Evolutionary conservation across 768 basidiomycete species (phyloP).

Genomic region (Rhizopogon vesiculosus): DNA sequence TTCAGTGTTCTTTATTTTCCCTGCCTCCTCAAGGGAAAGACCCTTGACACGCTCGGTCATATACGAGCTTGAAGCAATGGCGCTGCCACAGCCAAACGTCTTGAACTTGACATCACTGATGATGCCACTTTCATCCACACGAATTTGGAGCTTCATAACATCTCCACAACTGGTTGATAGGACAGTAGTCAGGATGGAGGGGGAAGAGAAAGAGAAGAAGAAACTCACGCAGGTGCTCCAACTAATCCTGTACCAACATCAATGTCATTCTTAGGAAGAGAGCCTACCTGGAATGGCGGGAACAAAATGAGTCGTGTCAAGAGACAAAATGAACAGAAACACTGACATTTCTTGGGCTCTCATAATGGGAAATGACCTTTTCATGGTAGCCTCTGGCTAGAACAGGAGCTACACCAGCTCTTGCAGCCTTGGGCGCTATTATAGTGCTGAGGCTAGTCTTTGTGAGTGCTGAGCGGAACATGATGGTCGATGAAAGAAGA

Average conservation of each 20-base stretch:
- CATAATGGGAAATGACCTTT: conserved; percentile 97
- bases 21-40: conserved; percentile 88
- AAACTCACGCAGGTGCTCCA: conserved; percentile 88
- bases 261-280: conserved; percentile 84
- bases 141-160: conserved; percentile 99
- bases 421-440: conserved; percentile 38
- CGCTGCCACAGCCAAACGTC: conserved; percentile 98
- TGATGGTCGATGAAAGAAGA: conserved; percentile 36
- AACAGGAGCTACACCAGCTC: conserved; percentile 41
- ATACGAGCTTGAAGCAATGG: conserved; percentile 96
- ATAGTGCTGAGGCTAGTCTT: conserved; percentile 42
- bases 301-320: conserved; percentile 56
- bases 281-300: conserved; percentile 70
- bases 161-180: conserved; percentile 73
- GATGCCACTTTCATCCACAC: conserved; percentile 90
- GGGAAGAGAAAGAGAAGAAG: background rate
- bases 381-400: conserved; percentile 81
- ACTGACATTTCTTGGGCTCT: conserved; percentile 93
- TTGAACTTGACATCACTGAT: conserved; percentile 99
- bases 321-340: conserved; percentile 25
- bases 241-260: conserved; percentile 98
- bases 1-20: conserved; percentile 97
- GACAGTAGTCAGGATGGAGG: conserved; percentile 11
- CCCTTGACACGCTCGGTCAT: conserved; percentile 99
- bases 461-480: conserved; percentile 64